Evolutionary conservation across 139 green algal genomes (phyloP).

Genomic region (Gonium pectorale): DNA sequence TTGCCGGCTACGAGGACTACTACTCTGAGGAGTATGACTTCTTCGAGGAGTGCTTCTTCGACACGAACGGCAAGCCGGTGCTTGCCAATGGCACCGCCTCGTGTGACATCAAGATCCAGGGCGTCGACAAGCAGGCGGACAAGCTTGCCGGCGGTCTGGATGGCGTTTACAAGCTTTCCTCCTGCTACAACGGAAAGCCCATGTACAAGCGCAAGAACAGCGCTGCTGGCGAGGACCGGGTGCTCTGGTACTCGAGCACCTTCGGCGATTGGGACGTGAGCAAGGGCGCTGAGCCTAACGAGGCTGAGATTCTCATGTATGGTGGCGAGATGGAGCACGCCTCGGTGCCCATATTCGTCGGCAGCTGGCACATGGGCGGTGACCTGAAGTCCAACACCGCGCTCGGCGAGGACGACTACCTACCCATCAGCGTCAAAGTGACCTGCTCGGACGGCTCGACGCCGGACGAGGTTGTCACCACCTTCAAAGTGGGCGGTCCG

Average conservation of each 20-base stretch:
- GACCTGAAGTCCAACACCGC: slow-evolving; percentile 53
- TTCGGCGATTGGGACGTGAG: slow-evolving; percentile 72
- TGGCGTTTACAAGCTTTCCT: slow-evolving; percentile 65
- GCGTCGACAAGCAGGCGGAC: slow-evolving; percentile 56
- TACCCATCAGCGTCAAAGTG: slow-evolving; percentile 52
- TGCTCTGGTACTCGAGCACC: slow-evolving; percentile 64
- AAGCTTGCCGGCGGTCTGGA: slow-evolving; percentile 60
- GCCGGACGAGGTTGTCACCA: slow-evolving; percentile 7
- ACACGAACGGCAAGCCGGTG: slow-evolving; percentile 50
- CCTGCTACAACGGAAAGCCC: slow-evolving; percentile 69
- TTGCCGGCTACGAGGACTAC: slow-evolving; percentile 59
- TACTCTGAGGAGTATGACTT: slow-evolving; percentile 63
- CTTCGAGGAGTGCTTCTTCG: slow-evolving; percentile 63
- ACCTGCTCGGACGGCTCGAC: slow-evolving; percentile 65
- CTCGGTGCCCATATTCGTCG: slow-evolving; percentile 63
- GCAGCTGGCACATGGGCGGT: slow-evolving; percentile 64
- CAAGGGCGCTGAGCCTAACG: slow-evolving; percentile 61
- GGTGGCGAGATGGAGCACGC: slow-evolving; percentile 70
- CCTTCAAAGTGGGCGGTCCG: slow-evolving; percentile 28
- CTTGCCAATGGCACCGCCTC: slow-evolving; percentile 50
- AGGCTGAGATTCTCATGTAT: slow-evolving; percentile 72
- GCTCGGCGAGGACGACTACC: slow-evolving; percentile 57
- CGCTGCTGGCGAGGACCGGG: slow-evolving; percentile 57
- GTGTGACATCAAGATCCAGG: slow-evolving; percentile 57
- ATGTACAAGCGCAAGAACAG: slow-evolving; percentile 67